These are phyloP conservation scores for Eucalyptus rudis DNA, from an alignment of 345 rosid genomes.

Conservation along the genomic window DNA sequence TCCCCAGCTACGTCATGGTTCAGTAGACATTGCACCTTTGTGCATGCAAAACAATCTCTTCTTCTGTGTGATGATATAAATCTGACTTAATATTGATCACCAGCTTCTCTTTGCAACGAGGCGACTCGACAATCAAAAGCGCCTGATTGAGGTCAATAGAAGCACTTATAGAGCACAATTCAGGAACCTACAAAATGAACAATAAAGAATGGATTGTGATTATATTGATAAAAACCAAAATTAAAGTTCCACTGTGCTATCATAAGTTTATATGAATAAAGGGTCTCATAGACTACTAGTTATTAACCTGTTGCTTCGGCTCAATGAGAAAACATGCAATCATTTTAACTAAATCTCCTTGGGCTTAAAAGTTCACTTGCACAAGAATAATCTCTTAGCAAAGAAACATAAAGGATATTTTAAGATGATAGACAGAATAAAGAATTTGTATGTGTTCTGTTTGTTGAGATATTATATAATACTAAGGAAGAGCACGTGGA, in stretches of 20 bases:
- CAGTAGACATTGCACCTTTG: not conserved
- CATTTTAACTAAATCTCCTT: not conserved
- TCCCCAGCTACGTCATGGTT: not conserved
- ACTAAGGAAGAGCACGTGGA: not conserved
- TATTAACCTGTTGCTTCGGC: not conserved
- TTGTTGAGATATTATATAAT: not conserved
- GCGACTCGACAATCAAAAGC: slow-evolving; percentile 43
- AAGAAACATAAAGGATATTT: not conserved
- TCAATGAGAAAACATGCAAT: not conserved
- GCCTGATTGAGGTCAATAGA: slow-evolving; percentile 51
- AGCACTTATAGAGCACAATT: slow-evolving; percentile 65
- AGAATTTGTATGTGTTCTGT: not conserved
- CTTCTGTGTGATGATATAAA: slow-evolving; percentile 12
- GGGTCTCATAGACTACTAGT: not conserved
- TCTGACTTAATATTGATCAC: slow-evolving; percentile 42
- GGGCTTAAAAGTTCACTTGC: not conserved
- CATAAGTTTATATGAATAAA: not conserved
- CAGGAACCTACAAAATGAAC: slow-evolving; percentile 63
- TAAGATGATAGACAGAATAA: not conserved
- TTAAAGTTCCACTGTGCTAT: not conserved
- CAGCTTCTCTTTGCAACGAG: slow-evolving; percentile 44
- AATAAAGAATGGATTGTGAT: not conserved
- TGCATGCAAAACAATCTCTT: slow-evolving; percentile 26
- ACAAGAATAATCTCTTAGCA: not conserved
- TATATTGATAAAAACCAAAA: not conserved